These are phyloP conservation scores for Exophiala phaeomuriformis DNA, from an alignment of 2,329 filamentous ascomycete species.

Conservation along the genomic window DNA sequence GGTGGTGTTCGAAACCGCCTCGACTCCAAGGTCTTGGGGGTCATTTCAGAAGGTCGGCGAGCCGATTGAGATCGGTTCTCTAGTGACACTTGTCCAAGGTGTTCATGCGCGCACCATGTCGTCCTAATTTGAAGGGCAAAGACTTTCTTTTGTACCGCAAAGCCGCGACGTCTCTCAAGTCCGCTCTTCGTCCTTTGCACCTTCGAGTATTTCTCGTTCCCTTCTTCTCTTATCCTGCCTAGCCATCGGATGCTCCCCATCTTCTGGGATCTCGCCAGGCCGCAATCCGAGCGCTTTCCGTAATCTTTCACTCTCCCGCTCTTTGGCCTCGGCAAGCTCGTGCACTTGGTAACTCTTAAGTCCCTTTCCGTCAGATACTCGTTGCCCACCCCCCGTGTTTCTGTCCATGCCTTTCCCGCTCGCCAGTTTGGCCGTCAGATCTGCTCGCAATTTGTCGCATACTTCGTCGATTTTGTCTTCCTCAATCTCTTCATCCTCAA, in stretches of 20 bases:
- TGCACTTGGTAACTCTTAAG: slow-evolving; percentile 93
- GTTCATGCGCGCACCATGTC: not conserved
- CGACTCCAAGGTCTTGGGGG: too few species aligned
- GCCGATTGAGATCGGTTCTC: too few species aligned
- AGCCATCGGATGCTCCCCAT: slow-evolving; percentile 37
- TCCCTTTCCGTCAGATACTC: slow-evolving; percentile 38
- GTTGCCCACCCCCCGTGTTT: slow-evolving; percentile 29
- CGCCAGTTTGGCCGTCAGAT: slow-evolving; percentile 53
- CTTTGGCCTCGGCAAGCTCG: slow-evolving; percentile 92
- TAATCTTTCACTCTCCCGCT: slow-evolving; percentile 85
- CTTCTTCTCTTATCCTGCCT: slow-evolving; percentile 39
- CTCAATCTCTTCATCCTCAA: slow-evolving; percentile 74
- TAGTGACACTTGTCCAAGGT: too few species aligned
- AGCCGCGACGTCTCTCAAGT: not conserved
- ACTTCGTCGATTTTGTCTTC: slow-evolving; percentile 85
- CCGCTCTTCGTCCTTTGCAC: not conserved
- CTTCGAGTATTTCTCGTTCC: slow-evolving; percentile 31
- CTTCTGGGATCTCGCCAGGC: slow-evolving; percentile 48
- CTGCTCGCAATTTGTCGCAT: slow-evolving; percentile 59
- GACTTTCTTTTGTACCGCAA: not conserved
- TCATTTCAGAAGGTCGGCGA: too few species aligned
- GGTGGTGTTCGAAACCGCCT: too few species aligned
- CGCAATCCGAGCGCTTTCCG: slow-evolving; percentile 80
- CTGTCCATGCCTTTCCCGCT: slow-evolving; percentile 30
- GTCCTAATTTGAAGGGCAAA: not conserved